Evolutionary conservation across 768 basidiomycete genomes (phyloP).

Genomic region (Amyloporia xantha): DNA sequence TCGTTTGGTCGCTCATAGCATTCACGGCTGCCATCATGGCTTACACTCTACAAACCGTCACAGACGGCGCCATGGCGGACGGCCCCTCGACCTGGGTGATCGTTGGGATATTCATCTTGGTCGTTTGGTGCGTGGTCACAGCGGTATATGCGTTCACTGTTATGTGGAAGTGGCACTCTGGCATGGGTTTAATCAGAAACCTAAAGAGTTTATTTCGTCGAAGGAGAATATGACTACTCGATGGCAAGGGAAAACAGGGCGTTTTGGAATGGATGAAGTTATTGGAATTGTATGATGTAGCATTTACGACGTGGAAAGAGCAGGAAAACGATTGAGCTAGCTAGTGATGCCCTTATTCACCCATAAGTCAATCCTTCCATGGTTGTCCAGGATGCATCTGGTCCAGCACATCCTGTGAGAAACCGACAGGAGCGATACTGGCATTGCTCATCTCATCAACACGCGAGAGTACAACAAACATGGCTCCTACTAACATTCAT

Average conservation of each 20-base stretch:
- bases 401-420: background rate
- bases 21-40: conserved; percentile 42
- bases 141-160: conserved; percentile 43
- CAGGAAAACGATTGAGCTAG: no score
- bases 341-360: conserved; percentile 1
- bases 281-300: no score
- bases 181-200: conserved; percentile 1
- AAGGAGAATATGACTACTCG: no score
- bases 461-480: background rate
- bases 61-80: conserved; percentile 16
- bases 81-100: conserved; percentile 34
- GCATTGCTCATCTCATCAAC: background rate
- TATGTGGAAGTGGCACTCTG: conserved; percentile 37
- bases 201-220: background rate
- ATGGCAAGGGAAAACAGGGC: background rate
- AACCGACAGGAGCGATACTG: conserved; percentile 1
- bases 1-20: conserved; percentile 47
- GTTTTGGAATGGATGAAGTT: no score
- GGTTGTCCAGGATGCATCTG: background rate
- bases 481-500: background rate
- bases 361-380: conserved; percentile 5
- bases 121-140: conserved; percentile 31
- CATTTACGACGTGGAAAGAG: no score
- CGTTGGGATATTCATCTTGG: conserved; percentile 33
- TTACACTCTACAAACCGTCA: conserved; percentile 35